Percentiles rank a stretch among this genome's conserved stretches.
Conservation (phyloP, 75 land plant species). For the Ceratopteris richardii region DNA sequence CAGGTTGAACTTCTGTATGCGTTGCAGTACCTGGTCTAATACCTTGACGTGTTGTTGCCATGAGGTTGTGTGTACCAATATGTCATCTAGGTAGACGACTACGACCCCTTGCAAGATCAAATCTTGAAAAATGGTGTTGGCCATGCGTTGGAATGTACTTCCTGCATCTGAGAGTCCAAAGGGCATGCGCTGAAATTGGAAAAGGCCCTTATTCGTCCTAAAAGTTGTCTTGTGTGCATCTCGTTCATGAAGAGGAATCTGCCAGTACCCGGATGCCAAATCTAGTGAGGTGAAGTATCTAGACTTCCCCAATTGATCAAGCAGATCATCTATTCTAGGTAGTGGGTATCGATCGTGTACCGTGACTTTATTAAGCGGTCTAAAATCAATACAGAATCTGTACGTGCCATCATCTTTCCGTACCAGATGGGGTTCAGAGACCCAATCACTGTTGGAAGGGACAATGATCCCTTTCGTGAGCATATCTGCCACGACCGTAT, state of each 20-base stretch:
- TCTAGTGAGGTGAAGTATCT: conserved; percentile 12
- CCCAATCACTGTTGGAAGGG: conserved; percentile 1
- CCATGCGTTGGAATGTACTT: conserved; percentile 14
- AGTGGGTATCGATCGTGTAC: conserved; percentile 10
- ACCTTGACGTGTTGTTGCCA: conserved; percentile 1
- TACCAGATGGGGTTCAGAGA: conserved; percentile 3
- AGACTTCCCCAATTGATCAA: conserved; percentile 1
- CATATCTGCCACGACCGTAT: background rate
- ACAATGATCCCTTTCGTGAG: conserved; percentile 4
- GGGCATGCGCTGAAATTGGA: conserved; percentile 8
- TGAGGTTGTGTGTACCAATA: conserved; percentile 4
- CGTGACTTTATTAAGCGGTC: conserved; percentile 8
- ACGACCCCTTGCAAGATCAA: background rate
- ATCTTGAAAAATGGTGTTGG: conserved; percentile 6
- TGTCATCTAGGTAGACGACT: conserved; percentile 14
- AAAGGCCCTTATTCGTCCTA: conserved; percentile 6
- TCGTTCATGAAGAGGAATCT: conserved; percentile 5
- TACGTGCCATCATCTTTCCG: conserved; percentile 7
- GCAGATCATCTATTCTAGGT: conserved; percentile 4
- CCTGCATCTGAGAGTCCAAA: conserved; percentile 17
- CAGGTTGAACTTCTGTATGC: background rate
- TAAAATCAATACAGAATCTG: conserved; percentile 11
- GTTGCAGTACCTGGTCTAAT: background rate
- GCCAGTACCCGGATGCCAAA: conserved; percentile 15
- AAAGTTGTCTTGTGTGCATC: conserved; percentile 10